A percentile compares a stretch with the other conserved stretches of the same genome.
phyloP scores from a whole-genome alignment of 2,329 filamentous ascomycete species.

The Colletotrichum camelliae region DNA sequence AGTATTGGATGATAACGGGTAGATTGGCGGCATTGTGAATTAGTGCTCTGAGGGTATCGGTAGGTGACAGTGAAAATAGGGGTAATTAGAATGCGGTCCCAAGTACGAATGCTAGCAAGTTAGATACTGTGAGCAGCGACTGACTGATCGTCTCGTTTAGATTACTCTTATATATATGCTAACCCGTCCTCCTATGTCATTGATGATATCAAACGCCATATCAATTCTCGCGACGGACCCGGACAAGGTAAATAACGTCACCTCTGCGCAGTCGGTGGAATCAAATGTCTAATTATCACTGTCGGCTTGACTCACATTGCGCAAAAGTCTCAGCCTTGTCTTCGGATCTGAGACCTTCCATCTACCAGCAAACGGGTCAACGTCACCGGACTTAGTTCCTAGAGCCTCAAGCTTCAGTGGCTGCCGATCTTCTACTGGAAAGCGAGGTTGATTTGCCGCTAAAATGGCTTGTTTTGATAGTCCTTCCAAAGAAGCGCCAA shows the following conservation, averaged over 20 bases:
- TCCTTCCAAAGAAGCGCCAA: neutral
- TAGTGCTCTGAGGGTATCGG: neutral
- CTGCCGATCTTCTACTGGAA: neutral
- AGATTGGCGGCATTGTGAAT: neutral
- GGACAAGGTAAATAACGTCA: neutral
- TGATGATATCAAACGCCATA: neutral
- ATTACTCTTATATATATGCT: neutral
- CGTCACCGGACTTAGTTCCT: neutral
- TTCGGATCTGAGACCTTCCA: neutral
- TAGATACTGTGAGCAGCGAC: neutral
- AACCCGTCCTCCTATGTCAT: neutral
- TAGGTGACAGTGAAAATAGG: neutral
- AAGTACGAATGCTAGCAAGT: neutral
- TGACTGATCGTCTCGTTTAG: neutral
- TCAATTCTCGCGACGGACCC: neutral
- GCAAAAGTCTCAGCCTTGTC: neutral
- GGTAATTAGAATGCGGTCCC: neutral
- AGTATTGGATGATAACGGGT: neutral
- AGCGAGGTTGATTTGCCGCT: neutral
- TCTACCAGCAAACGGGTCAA: neutral
- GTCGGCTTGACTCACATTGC: neutral
- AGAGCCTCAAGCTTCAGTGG: neutral
- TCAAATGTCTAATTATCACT: neutral
- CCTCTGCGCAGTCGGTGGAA: neutral
- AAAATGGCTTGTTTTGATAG: neutral